Percentiles rank a stretch among this genome's conserved stretches.
phyloP scores from a whole-genome alignment of 805 yeast species.

The Pichia exigua region DNA sequence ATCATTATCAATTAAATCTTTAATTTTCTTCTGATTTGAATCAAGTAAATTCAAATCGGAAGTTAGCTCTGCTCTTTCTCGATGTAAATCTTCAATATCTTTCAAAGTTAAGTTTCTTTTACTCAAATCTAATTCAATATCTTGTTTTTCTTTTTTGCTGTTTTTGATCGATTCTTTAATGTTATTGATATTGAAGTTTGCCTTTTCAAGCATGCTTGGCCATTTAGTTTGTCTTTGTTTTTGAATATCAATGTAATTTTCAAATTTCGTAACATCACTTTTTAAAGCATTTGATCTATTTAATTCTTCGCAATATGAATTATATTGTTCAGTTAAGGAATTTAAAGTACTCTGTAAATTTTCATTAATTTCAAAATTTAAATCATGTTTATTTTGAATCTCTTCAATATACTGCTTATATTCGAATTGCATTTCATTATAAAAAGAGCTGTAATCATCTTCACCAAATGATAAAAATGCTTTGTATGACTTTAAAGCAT shows the following conservation, averaged over 20 bases:
- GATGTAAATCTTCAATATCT: slow-evolving; percentile 55
- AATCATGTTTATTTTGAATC: slow-evolving; percentile 39
- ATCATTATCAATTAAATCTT: slow-evolving; percentile 35
- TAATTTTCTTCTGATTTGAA: slow-evolving; percentile 36
- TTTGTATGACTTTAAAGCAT: slow-evolving; percentile 59
- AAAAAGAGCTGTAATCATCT: slow-evolving; percentile 51
- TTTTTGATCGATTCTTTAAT: slow-evolving; percentile 33
- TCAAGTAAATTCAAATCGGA: slow-evolving; percentile 40
- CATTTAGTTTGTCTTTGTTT: slow-evolving; percentile 58
- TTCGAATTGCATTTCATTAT: slow-evolving; percentile 47
- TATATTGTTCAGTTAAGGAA: slow-evolving; percentile 36
- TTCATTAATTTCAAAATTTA: slow-evolving; percentile 34
- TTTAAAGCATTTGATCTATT: slow-evolving; percentile 57
- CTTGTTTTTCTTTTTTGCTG: slow-evolving; percentile 30
- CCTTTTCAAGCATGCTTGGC: slow-evolving; percentile 49
- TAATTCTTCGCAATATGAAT: slow-evolving; percentile 42
- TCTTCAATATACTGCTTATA: slow-evolving; percentile 44
- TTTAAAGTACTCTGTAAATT: slow-evolving; percentile 33
- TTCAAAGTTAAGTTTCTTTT: slow-evolving; percentile 52
- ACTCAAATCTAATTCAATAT: slow-evolving; percentile 39
- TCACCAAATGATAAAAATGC: slow-evolving; percentile 51
- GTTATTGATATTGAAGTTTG: slow-evolving; percentile 45
- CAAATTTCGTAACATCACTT: slow-evolving; percentile 61
- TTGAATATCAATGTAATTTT: slow-evolving; percentile 63
- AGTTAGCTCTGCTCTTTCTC: slow-evolving; percentile 52